These are phyloP conservation scores for Penicillium sp. DNA, from an alignment of 2,329 filamentous ascomycete species.

Conservation along the genomic window DNA sequence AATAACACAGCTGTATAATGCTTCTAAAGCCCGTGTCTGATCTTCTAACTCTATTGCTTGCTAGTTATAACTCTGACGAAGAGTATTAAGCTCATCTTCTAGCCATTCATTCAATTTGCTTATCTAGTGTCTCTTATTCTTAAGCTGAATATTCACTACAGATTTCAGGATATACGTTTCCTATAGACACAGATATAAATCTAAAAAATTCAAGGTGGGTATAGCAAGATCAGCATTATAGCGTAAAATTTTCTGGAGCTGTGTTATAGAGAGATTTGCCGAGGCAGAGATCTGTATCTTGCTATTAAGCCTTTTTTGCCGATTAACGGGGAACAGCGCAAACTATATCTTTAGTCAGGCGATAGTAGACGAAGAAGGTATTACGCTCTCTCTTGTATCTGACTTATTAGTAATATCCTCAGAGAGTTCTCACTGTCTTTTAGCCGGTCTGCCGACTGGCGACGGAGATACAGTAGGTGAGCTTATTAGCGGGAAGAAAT, in stretches of 20 bases:
- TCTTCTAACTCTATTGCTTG: slow-evolving; percentile 2
- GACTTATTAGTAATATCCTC: not conserved
- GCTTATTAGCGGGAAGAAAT: not conserved
- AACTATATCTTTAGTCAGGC: not conserved
- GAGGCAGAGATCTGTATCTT: not conserved
- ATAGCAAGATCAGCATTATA: not conserved
- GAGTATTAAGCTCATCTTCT: not conserved
- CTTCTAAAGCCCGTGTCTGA: not conserved
- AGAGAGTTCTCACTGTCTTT: not conserved
- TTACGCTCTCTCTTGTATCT: not conserved
- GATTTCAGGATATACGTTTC: slow-evolving; percentile 10
- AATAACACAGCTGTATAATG: not conserved
- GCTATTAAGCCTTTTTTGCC: not conserved
- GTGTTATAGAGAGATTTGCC: not conserved
- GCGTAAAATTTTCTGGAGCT: slow-evolving; percentile 1
- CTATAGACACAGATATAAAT: slow-evolving; percentile 12
- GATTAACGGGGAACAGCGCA: not conserved
- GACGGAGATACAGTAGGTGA: not conserved
- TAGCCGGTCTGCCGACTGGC: not conserved
- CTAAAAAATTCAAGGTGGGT: not conserved
- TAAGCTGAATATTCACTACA: slow-evolving; percentile 6
- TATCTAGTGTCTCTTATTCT: slow-evolving; percentile 3
- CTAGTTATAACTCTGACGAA: not conserved
- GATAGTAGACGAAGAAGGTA: not conserved
- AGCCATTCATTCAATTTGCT: not conserved